Evolutionary conservation across 2,329 filamentous ascomycete genomes (phyloP).

Genomic region (Talaromyces sp.): DNA sequence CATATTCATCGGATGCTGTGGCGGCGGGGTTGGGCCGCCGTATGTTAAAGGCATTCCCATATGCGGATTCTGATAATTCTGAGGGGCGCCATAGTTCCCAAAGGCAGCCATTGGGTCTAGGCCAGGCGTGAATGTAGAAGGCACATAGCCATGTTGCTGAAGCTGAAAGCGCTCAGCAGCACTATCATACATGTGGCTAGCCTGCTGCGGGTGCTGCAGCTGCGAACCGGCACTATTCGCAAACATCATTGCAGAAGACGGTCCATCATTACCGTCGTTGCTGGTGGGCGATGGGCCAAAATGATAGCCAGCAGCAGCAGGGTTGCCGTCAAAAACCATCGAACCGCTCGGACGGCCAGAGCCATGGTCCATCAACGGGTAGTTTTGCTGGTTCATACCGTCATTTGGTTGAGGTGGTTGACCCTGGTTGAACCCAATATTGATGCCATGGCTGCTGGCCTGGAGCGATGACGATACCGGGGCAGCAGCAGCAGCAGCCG

Average conservation of each 20-base stretch:
- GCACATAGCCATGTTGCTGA: not conserved
- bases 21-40: not conserved
- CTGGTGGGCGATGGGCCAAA: conserved; percentile 1
- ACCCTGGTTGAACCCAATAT: not conserved
- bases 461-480: not conserved
- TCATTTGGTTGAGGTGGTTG: not conserved
- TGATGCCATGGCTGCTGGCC: not conserved
- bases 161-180: conserved; percentile 3
- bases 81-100: not conserved
- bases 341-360: not conserved
- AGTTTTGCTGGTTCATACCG: not conserved
- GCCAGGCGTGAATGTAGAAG: conserved; percentile 1
- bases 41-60: conserved; percentile 5
- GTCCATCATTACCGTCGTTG: not conserved
- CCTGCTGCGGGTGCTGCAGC: not conserved
- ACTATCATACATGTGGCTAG: not conserved
- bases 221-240: conserved; percentile 1
- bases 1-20: conserved; percentile 5
- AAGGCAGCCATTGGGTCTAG: conserved; percentile 8
- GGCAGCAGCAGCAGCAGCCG: not conserved
- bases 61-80: not conserved
- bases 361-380: not conserved
- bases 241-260: not conserved
- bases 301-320: conserved; percentile 5
- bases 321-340: not conserved